Conservation (phyloP, 495 filamentous ascomycete genomes). For the Aspergillus panamensis region DNA sequence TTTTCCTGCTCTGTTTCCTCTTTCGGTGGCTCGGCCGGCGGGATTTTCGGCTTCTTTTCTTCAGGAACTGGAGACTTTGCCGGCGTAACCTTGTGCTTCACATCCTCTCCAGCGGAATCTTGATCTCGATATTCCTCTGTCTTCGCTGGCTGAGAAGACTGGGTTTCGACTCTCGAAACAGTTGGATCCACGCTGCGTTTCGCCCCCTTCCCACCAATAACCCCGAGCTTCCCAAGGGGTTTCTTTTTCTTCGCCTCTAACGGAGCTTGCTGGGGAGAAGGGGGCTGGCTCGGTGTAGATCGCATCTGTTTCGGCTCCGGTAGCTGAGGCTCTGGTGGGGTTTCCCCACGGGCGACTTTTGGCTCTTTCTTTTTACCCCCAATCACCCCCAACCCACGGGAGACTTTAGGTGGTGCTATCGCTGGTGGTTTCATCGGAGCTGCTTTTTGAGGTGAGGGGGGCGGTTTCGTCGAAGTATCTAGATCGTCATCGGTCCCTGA, state of each 20-base stretch:
- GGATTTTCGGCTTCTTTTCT: conserved; percentile 13
- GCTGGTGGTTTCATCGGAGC: conserved; percentile 3
- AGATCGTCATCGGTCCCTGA: conserved; percentile 5
- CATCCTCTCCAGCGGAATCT: background rate
- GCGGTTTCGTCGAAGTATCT: background rate
- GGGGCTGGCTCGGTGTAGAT: conserved; percentile 6
- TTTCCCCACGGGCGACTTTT: conserved; percentile 8
- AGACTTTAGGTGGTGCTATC: conserved; percentile 13
- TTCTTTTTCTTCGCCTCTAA: conserved; percentile 22
- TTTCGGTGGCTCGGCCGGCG: conserved; percentile 25
- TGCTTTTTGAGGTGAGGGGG: background rate
- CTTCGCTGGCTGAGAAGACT: background rate
- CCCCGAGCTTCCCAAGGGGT: conserved; percentile 31
- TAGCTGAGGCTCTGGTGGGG: conserved; percentile 5
- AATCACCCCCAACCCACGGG: conserved; percentile 34
- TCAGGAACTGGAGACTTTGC: conserved; percentile 19
- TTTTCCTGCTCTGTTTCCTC: conserved; percentile 48
- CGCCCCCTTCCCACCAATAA: conserved; percentile 35
- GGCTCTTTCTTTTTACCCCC: conserved; percentile 36
- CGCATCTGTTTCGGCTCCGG: background rate
- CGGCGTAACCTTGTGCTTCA: background rate
- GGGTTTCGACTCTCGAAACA: background rate
- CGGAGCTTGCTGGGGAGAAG: conserved; percentile 9
- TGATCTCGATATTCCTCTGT: background rate
- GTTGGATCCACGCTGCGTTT: conserved; percentile 13